Evolutionary conservation across 2,329 filamentous ascomycete species (phyloP).

Genomic region (Sphaceloma murrayae): DNA sequence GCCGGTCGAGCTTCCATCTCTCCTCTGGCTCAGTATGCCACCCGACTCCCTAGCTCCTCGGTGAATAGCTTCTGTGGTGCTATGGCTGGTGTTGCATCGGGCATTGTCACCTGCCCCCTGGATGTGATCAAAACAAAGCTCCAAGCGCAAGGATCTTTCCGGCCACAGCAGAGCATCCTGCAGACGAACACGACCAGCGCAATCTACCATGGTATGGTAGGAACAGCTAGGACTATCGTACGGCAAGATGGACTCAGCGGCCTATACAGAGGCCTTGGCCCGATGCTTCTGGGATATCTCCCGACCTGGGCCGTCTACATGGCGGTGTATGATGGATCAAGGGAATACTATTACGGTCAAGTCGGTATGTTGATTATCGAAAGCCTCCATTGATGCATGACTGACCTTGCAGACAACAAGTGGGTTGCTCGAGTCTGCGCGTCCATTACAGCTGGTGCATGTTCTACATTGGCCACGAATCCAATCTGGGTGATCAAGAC

Average conservation of each 20-base stretch:
- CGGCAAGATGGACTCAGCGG: slow-evolving; percentile 78
- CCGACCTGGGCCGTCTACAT: slow-evolving; percentile 99
- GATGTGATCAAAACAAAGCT: slow-evolving; percentile 99
- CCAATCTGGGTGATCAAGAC: slow-evolving; percentile 99
- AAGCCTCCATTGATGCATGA: background rate
- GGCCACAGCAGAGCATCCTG: slow-evolving; percentile 36
- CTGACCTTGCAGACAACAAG: slow-evolving; percentile 51
- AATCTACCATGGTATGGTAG: slow-evolving; percentile 76
- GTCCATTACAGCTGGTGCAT: slow-evolving; percentile 80
- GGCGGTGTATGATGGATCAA: slow-evolving; percentile 87
- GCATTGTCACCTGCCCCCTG: slow-evolving; percentile 88
- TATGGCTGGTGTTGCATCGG: slow-evolving; percentile 81
- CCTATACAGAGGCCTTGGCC: slow-evolving; percentile 85
- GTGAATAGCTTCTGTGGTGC: slow-evolving; percentile 82
- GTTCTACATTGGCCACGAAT: slow-evolving; percentile 89
- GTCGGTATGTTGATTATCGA: slow-evolving; percentile 37
- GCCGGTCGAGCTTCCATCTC: slow-evolving; percentile 18
- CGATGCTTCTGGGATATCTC: slow-evolving; percentile 89
- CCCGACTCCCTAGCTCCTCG: slow-evolving; percentile 44
- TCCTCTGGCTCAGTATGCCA: slow-evolving; percentile 32
- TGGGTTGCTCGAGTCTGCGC: slow-evolving; percentile 78
- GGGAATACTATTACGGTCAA: slow-evolving; percentile 59
- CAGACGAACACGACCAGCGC: slow-evolving; percentile 36
- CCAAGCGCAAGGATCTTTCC: slow-evolving; percentile 84
- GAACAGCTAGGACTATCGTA: slow-evolving; percentile 80